Conservation (phyloP, 768 basidiomycete genomes). For the Omphalotus guepiniiformis region DNA sequence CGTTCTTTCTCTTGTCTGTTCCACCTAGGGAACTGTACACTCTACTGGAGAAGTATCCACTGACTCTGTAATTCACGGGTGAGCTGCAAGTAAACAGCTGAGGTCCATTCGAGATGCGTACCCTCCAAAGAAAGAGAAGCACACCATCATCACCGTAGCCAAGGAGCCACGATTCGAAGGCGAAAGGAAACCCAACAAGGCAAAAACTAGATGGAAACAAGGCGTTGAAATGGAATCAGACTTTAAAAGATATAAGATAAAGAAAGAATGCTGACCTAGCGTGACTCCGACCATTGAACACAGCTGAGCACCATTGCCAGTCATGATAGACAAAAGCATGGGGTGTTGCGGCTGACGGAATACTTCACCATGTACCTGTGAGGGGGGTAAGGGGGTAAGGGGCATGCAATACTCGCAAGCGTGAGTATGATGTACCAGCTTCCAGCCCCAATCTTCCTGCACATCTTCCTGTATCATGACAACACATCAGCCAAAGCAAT, state of each 20-base stretch:
- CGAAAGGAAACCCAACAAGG: constrained; percentile 87
- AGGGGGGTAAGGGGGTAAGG: no score
- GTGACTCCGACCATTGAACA: constrained; percentile 87
- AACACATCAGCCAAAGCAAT: neutral
- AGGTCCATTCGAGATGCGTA: constrained; percentile 22
- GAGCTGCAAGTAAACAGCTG: neutral
- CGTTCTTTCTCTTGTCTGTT: constrained; percentile 69
- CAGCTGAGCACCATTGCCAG: constrained; percentile 88
- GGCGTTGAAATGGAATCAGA: neutral
- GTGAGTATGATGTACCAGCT: no score
- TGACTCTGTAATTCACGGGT: constrained; percentile 46
- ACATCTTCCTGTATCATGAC: constrained; percentile 69
- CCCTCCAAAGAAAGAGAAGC: constrained; percentile 93
- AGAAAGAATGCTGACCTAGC: constrained; percentile 46
- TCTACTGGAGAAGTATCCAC: constrained; percentile 85
- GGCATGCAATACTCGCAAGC: no score
- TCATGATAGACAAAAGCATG: constrained; percentile 75
- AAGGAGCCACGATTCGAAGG: constrained; percentile 94
- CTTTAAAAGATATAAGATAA: neutral
- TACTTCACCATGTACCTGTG: constrained; percentile 96
- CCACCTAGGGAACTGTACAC: constrained; percentile 81
- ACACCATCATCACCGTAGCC: constrained; percentile 91
- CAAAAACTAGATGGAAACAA: constrained; percentile 66
- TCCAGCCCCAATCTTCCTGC: constrained; percentile 99
- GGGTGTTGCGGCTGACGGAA: constrained; percentile 81